Percentiles rank a stretch among this genome's conserved stretches.
phyloP scores from a whole-genome alignment of 2,329 filamentous ascomycete species.

The Talaromyces sp. region DNA sequence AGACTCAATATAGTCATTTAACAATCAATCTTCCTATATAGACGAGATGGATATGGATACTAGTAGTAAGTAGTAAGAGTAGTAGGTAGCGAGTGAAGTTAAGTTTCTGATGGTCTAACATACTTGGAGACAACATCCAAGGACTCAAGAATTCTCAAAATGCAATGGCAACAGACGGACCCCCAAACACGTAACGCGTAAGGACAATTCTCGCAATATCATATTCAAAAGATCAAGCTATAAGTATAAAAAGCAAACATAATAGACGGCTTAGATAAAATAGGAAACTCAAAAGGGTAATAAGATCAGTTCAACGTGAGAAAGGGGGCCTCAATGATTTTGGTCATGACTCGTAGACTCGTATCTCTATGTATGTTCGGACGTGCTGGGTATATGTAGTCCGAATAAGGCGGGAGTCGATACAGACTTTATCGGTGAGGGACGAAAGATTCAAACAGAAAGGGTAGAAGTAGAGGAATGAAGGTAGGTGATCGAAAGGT shows the following conservation, averaged over 20 bases:
- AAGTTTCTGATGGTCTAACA: too few species aligned
- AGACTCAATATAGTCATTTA: too few species aligned
- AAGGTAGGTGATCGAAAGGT: neutral
- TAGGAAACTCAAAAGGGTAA: neutral
- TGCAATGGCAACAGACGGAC: neutral
- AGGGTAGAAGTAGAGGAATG: neutral
- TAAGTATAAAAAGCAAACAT: neutral
- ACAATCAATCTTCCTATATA: too few species aligned
- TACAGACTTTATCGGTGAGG: slow-evolving; percentile 18
- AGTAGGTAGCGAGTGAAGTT: too few species aligned
- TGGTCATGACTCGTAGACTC: slow-evolving; percentile 29
- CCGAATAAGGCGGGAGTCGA: slow-evolving; percentile 12
- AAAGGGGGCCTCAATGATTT: slow-evolving; percentile 18
- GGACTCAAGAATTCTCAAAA: neutral
- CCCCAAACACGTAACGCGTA: neutral
- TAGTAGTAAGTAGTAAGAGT: too few species aligned
- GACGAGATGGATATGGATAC: too few species aligned
- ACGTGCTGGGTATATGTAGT: neutral
- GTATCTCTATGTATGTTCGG: slow-evolving; percentile 26
- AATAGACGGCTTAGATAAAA: too few species aligned
- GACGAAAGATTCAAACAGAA: slow-evolving; percentile 5
- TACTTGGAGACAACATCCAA: neutral
- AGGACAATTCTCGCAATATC: neutral
- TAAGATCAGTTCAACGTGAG: slow-evolving; percentile 1
- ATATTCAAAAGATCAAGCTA: neutral